A percentile compares a stretch with the other conserved stretches of the same genome.
Conservation (phyloP, 371 early-diverging fungal genomes). For the Globomyces sp. region DNA sequence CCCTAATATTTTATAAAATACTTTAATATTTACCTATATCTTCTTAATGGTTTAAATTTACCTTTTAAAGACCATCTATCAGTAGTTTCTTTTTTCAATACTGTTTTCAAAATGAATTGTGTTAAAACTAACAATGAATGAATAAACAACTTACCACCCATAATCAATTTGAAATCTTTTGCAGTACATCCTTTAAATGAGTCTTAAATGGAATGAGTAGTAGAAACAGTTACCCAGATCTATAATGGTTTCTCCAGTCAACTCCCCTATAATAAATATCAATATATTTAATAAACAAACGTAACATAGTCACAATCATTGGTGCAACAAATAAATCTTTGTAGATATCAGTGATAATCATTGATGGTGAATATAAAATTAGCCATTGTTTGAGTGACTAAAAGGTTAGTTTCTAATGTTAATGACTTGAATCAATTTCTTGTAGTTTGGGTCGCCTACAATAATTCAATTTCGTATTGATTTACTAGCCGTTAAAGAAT, state of each 20-base stretch:
- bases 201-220: background rate
- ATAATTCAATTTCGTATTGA: background rate
- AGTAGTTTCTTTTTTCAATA: background rate
- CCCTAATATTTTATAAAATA: background rate
- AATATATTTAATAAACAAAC: background rate
- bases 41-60: too few species aligned
- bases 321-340: constrained; percentile 1
- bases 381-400: constrained; percentile 11
- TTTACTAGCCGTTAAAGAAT: constrained; percentile 6
- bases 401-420: background rate
- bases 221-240: background rate
- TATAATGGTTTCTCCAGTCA: constrained; percentile 5
- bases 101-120: constrained; percentile 2
- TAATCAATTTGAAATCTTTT: constrained; percentile 5
- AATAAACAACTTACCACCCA: background rate
- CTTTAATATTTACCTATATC: background rate
- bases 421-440: background rate
- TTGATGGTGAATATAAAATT: background rate
- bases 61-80: constrained; percentile 13
- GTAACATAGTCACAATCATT: background rate
- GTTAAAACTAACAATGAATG: background rate
- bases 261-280: background rate
- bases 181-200: constrained; percentile 5
- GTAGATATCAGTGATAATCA: constrained; percentile 9
- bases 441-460: constrained; percentile 7